Conservation (phyloP, 495 filamentous ascomycete species). For the Cudoniella acicularis region DNA sequence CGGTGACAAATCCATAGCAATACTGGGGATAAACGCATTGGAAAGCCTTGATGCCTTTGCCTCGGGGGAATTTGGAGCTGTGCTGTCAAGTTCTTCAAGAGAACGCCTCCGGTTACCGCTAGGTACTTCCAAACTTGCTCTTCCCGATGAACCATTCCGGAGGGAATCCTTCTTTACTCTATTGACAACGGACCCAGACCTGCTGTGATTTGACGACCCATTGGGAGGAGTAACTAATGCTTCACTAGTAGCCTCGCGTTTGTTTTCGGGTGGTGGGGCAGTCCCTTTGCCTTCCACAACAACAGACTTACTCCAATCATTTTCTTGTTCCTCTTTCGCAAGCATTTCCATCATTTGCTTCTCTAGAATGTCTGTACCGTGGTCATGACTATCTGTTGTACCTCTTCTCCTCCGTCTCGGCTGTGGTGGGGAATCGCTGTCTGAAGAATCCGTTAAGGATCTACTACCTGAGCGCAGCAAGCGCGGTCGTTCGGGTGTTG, state of each 20-base stretch:
- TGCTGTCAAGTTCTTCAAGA: slow-evolving; percentile 44
- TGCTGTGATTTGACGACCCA: slow-evolving; percentile 10
- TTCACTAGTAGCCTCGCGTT: background rate
- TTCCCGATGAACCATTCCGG: slow-evolving; percentile 19
- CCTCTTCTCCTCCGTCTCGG: slow-evolving; percentile 16
- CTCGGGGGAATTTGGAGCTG: slow-evolving; percentile 45
- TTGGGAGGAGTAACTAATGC: background rate
- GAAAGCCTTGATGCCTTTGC: slow-evolving; percentile 20
- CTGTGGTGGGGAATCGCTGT: slow-evolving; percentile 11
- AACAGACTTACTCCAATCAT: slow-evolving; percentile 18
- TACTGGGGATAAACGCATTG: slow-evolving; percentile 49
- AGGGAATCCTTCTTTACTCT: slow-evolving; percentile 10
- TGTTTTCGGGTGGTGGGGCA: slow-evolving; percentile 7
- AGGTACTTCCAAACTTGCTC: slow-evolving; percentile 27
- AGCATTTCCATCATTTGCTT: slow-evolving; percentile 68
- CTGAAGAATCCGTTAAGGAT: slow-evolving; percentile 22
- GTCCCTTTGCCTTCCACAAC: slow-evolving; percentile 1
- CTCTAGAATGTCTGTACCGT: slow-evolving; percentile 53
- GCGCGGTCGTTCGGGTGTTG: slow-evolving; percentile 14
- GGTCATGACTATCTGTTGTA: slow-evolving; percentile 27
- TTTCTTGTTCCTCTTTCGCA: slow-evolving; percentile 43
- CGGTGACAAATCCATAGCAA: slow-evolving; percentile 52
- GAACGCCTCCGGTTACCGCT: slow-evolving; percentile 33
- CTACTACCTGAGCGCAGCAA: slow-evolving; percentile 28
- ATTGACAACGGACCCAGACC: slow-evolving; percentile 14